These are phyloP conservation scores for Globisporangium barbulae DNA, from an alignment of 352 stramenopile genomes.

Conservation along the genomic window DNA sequence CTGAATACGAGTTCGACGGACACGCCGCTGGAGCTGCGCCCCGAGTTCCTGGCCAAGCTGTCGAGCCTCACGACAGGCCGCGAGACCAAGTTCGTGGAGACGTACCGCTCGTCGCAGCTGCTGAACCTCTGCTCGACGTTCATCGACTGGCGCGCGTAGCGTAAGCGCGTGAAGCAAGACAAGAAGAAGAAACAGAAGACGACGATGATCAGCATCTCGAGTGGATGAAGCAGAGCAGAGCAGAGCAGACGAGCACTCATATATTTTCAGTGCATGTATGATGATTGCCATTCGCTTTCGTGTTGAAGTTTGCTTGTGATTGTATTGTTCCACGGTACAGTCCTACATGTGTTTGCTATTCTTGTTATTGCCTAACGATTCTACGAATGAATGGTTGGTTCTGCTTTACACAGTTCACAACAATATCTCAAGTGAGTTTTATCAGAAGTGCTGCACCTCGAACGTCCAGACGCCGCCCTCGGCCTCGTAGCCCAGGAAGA, in stretches of 20 bases:
- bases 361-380: constrained; percentile 3
- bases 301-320: constrained; percentile 3
- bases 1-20: constrained; percentile 15
- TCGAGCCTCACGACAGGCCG: constrained; percentile 37
- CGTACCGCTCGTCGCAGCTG: constrained; percentile 49
- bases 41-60: constrained; percentile 41
- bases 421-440: not conserved
- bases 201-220: not conserved
- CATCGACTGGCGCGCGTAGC: constrained; percentile 55
- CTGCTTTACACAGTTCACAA: not conserved
- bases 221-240: not conserved
- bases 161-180: not conserved
- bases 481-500: constrained; percentile 34
- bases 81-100: constrained; percentile 55
- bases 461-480: constrained; percentile 43
- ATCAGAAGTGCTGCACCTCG: constrained; percentile 42
- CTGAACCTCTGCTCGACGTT: constrained; percentile 58
- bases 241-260: not conserved
- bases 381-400: not conserved
- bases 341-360: not conserved
- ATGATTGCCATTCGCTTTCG: not conserved
- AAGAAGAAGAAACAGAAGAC: not conserved
- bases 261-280: constrained; percentile 1
- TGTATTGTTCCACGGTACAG: constrained; percentile 3
- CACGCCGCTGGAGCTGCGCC: constrained; percentile 40